A percentile compares a stretch with the other conserved stretches of the same genome.
phyloP scores from a whole-genome alignment of 2,329 filamentous ascomycete species.

The Ophiobolus disseminans region DNA sequence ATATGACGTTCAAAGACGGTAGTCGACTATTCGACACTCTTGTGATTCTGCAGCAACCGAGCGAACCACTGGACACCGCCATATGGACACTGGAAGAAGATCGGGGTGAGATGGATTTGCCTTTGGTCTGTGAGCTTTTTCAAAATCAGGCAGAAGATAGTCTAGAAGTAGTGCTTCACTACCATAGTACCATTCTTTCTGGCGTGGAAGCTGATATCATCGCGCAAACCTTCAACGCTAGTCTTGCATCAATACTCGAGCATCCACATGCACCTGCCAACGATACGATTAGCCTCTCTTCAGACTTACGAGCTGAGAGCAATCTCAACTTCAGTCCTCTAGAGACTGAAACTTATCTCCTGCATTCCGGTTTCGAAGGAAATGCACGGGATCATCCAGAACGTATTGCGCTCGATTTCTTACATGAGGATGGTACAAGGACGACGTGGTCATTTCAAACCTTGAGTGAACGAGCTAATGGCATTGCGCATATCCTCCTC shows the following conservation, averaged over 20 bases:
- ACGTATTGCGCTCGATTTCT: constrained; percentile 49
- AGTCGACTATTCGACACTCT: constrained; percentile 78
- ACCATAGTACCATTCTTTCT: constrained; percentile 42
- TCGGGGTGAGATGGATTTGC: constrained; percentile 72
- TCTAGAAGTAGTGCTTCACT: constrained; percentile 69
- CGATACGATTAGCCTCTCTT: constrained; percentile 32
- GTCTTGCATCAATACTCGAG: constrained; percentile 32
- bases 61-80: constrained; percentile 51
- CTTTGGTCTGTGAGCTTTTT: constrained; percentile 77
- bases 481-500: constrained; percentile 41
- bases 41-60: constrained; percentile 75
- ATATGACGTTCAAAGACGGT: constrained; percentile 54
- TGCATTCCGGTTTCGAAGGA: constrained; percentile 51
- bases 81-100: constrained; percentile 62
- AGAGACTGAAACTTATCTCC: constrained; percentile 17
- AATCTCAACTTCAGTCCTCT: constrained; percentile 28
- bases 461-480: constrained; percentile 42
- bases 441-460: constrained; percentile 44
- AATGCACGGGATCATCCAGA: constrained; percentile 40
- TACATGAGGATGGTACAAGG: constrained; percentile 36
- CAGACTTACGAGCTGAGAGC: constrained; percentile 28
- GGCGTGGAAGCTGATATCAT: constrained; percentile 36
- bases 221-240: constrained; percentile 36
- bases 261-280: constrained; percentile 26
- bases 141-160: constrained; percentile 62